These are phyloP conservation scores for Spathaspora sp. DNA, from an alignment of 1,139 yeast species.

Conservation along the genomic window DNA sequence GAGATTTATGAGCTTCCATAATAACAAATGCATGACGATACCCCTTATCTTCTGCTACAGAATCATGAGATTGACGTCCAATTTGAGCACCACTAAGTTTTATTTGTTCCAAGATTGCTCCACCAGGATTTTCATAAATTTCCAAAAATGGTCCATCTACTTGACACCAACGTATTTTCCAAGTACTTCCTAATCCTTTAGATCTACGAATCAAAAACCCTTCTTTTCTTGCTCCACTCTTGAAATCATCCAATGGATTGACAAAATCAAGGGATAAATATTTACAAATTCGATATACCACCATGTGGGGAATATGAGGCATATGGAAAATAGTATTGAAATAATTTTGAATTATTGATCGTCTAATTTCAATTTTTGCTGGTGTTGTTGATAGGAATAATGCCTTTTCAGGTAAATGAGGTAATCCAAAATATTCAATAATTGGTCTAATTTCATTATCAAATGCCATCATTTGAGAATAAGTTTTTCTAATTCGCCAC, in stretches of 20 bases:
- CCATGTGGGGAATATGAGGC: constrained; percentile 60
- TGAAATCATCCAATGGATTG: constrained; percentile 60
- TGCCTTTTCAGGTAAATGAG: constrained; percentile 58
- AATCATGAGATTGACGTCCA: constrained; percentile 60
- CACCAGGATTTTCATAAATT: constrained; percentile 61
- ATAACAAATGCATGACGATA: constrained; percentile 77
- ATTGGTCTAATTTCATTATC: constrained; percentile 58
- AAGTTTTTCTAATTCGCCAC: constrained; percentile 69
- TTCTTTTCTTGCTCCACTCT: constrained; percentile 58
- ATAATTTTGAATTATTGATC: constrained; percentile 55
- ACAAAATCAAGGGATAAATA: constrained; percentile 71
- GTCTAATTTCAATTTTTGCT: constrained; percentile 60
- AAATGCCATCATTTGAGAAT: constrained; percentile 52
- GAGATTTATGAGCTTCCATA: constrained; percentile 58
- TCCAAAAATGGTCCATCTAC: constrained; percentile 65
- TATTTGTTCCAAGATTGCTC: constrained; percentile 56
- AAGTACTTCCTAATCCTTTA: constrained; percentile 54
- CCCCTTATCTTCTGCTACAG: constrained; percentile 67
- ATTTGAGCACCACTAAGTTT: constrained; percentile 59
- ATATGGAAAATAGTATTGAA: constrained; percentile 59
- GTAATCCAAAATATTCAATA: constrained; percentile 58
- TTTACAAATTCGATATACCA: constrained; percentile 55
- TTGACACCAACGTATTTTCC: constrained; percentile 78
- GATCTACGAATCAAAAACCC: constrained; percentile 66
- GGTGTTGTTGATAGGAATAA: constrained; percentile 63